A percentile compares a stretch with the other conserved stretches of the same genome.
These are phyloP conservation scores for Colletotrichum plurivorum DNA, from an alignment of 2,329 filamentous ascomycete species.

Conservation along the genomic window DNA sequence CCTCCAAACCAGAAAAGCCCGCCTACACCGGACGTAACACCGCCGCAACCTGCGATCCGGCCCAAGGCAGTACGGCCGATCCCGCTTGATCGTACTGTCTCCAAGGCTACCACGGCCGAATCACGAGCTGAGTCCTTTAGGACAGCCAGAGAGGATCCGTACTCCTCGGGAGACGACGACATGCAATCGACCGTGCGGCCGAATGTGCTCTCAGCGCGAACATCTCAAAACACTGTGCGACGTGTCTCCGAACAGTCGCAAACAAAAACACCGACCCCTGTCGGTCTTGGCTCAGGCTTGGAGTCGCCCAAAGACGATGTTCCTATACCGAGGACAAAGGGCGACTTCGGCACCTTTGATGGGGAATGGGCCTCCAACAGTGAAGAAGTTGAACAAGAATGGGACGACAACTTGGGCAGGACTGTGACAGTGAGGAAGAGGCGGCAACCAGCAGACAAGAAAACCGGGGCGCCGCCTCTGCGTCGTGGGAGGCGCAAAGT, in stretches of 20 bases:
- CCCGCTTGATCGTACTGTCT: slow-evolving; percentile 63
- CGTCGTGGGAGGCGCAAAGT: slow-evolving; percentile 46
- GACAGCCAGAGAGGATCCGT: slow-evolving; percentile 77
- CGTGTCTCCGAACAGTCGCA: slow-evolving; percentile 49
- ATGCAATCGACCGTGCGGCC: slow-evolving; percentile 58
- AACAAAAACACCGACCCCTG: slow-evolving; percentile 36
- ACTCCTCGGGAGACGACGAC: slow-evolving; percentile 73
- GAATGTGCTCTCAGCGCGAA: slow-evolving; percentile 54
- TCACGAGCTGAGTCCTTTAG: slow-evolving; percentile 79
- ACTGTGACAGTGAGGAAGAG: slow-evolving; percentile 68
- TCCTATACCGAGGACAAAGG: slow-evolving; percentile 58
- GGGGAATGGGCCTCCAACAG: slow-evolving; percentile 68
- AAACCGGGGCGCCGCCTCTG: slow-evolving; percentile 40
- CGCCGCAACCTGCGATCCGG: slow-evolving; percentile 67
- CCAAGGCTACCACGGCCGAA: slow-evolving; percentile 69
- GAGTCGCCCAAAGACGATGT: slow-evolving; percentile 50
- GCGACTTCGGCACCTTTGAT: slow-evolving; percentile 70
- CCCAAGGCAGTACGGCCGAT: slow-evolving; percentile 62
- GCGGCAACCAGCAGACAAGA: slow-evolving; percentile 45
- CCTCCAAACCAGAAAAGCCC: slow-evolving; percentile 77
- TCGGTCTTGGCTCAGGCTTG: slow-evolving; percentile 36
- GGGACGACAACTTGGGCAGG: slow-evolving; percentile 67
- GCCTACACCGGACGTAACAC: slow-evolving; percentile 83
- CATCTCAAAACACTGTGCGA: slow-evolving; percentile 62
- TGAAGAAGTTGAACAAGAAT: slow-evolving; percentile 68